A percentile compares a stretch with the other conserved stretches of the same genome.
phyloP scores from a whole-genome alignment of 441 rosid genomes.

The Mallotus japonicus region DNA sequence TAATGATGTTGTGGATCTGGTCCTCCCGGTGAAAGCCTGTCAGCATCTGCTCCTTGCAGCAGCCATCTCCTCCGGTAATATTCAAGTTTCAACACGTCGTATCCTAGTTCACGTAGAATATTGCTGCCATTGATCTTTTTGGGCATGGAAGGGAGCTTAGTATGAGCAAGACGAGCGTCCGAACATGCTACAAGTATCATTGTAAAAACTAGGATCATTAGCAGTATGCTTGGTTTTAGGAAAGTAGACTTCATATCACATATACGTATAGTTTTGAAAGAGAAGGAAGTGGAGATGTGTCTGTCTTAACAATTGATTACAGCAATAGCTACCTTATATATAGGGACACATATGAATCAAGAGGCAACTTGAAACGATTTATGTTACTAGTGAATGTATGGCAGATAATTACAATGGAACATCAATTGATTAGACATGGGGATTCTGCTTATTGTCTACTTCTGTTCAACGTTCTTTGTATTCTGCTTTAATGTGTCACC shows the following conservation, averaged over 20 bases:
- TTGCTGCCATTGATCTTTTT: conserved; percentile 8
- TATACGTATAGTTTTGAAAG: background rate
- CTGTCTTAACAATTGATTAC: too few relatives aligned
- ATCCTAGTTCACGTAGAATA: conserved; percentile 24
- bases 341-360: background rate
- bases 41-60: conserved; percentile 14
- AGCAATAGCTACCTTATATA: background rate
- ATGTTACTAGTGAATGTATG: background rate
- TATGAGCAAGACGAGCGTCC: conserved; percentile 18
- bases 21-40: conserved; percentile 41
- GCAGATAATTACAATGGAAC: conserved; percentile 25
- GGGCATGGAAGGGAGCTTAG: background rate
- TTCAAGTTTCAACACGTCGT: conserved; percentile 19
- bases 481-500: conserved; percentile 34
- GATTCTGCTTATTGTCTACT: conserved; percentile 16
- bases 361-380: background rate
- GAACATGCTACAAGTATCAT: conserved; percentile 24
- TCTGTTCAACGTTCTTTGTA: background rate
- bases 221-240: background rate
- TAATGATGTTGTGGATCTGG: conserved; percentile 48
- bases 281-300: background rate
- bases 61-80: conserved; percentile 21
- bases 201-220: background rate
- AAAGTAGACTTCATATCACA: conserved; percentile 22
- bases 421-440: conserved; percentile 27